phyloP scores from a whole-genome alignment of 2,329 filamentous ascomycete species.

The Trichoderma sp. region DNA sequence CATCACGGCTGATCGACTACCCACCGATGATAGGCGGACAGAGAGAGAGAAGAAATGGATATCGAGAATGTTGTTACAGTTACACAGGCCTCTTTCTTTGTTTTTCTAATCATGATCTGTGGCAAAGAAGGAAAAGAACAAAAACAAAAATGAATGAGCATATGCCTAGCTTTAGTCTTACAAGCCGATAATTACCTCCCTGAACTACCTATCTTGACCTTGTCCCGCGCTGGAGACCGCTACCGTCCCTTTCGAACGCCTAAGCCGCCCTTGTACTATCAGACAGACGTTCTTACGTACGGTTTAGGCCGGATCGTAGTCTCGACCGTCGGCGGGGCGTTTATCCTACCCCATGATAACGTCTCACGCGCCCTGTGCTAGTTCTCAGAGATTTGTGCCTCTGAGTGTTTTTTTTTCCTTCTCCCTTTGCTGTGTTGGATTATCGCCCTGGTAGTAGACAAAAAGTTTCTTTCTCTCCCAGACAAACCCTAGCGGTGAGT shows the following conservation, averaged over 20 bases:
- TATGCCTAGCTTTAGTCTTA: conserved; percentile 13
- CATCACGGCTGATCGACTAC: background rate
- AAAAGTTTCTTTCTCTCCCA: background rate
- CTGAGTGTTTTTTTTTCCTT: background rate
- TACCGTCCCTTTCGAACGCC: background rate
- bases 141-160: conserved; percentile 7
- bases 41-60: conserved; percentile 20
- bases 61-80: conserved; percentile 13
- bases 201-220: background rate
- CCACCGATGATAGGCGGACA: background rate
- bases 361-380: conserved; percentile 14
- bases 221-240: background rate
- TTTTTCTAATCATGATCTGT: conserved; percentile 22
- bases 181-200: conserved; percentile 20
- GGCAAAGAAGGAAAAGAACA: conserved; percentile 23
- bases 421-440: background rate
- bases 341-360: conserved; percentile 13
- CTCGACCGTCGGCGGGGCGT: conserved; percentile 21
- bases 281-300: background rate
- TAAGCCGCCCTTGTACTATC: background rate
- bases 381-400: background rate
- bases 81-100: conserved; percentile 1
- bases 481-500: background rate
- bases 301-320: conserved; percentile 20
- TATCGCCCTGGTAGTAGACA: background rate